Evolutionary conservation across 192 early-diverging fungal species (phyloP).

Genomic region (Radiomyces spectabilis): DNA sequence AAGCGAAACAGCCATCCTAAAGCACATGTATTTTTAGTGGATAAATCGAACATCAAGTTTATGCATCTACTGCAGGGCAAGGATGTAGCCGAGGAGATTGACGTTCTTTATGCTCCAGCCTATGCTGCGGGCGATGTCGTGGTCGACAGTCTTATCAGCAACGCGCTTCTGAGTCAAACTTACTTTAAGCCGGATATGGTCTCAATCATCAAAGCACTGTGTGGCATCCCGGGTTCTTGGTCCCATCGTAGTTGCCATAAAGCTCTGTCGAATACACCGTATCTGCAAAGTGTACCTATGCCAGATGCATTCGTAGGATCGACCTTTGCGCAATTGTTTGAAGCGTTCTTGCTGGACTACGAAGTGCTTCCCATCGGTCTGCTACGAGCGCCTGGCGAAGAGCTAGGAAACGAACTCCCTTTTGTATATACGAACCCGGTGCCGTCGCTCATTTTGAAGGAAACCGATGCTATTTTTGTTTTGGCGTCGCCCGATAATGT

Average conservation of each 20-base stretch:
- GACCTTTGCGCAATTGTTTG: constrained; percentile 41
- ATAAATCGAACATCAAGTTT: constrained; percentile 49
- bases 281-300: constrained; percentile 27
- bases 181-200: constrained; percentile 48
- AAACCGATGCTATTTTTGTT: constrained; percentile 50
- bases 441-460: constrained; percentile 40
- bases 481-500: constrained; percentile 1
- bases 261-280: constrained; percentile 1
- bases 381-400: constrained; percentile 29
- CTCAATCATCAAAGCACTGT: constrained; percentile 48
- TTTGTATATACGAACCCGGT: constrained; percentile 65
- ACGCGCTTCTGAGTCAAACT: constrained; percentile 36
- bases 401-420: constrained; percentile 47
- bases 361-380: constrained; percentile 50
- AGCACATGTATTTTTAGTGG: constrained; percentile 5
- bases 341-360: constrained; percentile 33
- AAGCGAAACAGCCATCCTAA: too few relatives aligned
- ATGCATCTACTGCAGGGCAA: constrained; percentile 33
- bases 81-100: constrained; percentile 23
- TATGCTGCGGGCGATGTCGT: constrained; percentile 60
- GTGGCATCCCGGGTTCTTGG: constrained; percentile 33
- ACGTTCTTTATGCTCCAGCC: constrained; percentile 42
- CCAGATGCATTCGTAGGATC: constrained; percentile 38
- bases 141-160: constrained; percentile 40
- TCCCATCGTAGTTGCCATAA: not conserved